Evolutionary conservation across 1,284 basidiomycete genomes (phyloP).

Genomic region (Pseudozyma pruni): DNA sequence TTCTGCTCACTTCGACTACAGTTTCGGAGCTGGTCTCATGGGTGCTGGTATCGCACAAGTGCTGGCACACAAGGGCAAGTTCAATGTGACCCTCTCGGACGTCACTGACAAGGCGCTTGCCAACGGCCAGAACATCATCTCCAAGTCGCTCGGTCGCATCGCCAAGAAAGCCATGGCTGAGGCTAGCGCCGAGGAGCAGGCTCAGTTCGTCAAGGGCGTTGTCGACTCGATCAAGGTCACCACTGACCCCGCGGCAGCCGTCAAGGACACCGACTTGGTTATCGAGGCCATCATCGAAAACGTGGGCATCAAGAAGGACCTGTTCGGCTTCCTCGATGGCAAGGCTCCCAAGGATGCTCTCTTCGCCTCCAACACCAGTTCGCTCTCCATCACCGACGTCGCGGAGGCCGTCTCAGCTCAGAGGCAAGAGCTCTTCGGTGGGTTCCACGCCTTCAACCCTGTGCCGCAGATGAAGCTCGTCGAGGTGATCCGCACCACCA

Average conservation of each 20-base stretch:
- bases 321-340: conserved; percentile 72
- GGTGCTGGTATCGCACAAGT: conserved; percentile 67
- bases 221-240: conserved; percentile 71
- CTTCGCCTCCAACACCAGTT: conserved; percentile 74
- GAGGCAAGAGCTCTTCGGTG: conserved; percentile 59
- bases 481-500: conserved; percentile 71
- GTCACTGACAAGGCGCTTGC: conserved; percentile 68
- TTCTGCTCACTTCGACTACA: too few species aligned
- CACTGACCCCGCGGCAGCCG: conserved; percentile 71
- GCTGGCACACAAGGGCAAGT: conserved; percentile 64
- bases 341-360: conserved; percentile 71
- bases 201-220: conserved; percentile 67
- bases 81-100: conserved; percentile 69
- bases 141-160: conserved; percentile 71
- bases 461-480: conserved; percentile 72
- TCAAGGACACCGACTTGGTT: conserved; percentile 71
- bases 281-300: conserved; percentile 75
- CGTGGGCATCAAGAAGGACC: conserved; percentile 72
- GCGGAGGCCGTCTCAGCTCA: conserved; percentile 65
- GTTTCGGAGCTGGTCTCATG: conserved; percentile 67
- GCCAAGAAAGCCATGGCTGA: conserved; percentile 71
- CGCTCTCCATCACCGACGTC: conserved; percentile 72
- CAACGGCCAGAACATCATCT: conserved; percentile 72
- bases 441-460: conserved; percentile 73
- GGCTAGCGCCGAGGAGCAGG: conserved; percentile 69